Evolutionary conservation across 2,329 filamentous ascomycete species (phyloP).

Genomic region (Fusarium zealandicum): DNA sequence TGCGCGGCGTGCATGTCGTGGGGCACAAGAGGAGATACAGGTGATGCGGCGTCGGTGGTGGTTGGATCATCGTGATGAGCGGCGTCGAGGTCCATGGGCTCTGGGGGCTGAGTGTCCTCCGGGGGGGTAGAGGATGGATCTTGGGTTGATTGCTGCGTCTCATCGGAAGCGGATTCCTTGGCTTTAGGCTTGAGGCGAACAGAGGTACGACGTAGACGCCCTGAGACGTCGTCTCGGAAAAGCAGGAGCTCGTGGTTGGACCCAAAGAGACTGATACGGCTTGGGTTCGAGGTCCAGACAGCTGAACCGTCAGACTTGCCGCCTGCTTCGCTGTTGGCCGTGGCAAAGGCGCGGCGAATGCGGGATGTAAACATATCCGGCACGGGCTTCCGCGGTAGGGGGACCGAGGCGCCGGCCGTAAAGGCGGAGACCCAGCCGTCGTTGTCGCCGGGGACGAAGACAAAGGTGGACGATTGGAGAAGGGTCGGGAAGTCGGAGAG

Average conservation of each 20-base stretch:
- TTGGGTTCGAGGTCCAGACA: conserved; percentile 89
- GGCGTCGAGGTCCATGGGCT: conserved; percentile 53
- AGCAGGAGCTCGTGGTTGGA: conserved; percentile 86
- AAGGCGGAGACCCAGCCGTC: conserved; percentile 96
- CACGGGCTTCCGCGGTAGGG: conserved; percentile 73
- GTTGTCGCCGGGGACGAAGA: conserved; percentile 95
- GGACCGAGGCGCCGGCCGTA: conserved; percentile 73
- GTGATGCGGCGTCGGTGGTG: conserved; percentile 35
- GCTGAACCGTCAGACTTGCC: conserved; percentile 61
- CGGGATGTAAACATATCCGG: conserved; percentile 91
- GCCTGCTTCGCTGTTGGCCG: conserved; percentile 75
- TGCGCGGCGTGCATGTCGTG: conserved; percentile 68
- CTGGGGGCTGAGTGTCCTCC: conserved; percentile 33
- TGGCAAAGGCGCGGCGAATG: conserved; percentile 79
- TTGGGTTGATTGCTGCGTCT: conserved; percentile 29
- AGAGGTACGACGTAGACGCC: conserved; percentile 77
- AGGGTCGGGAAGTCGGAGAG: conserved; percentile 85
- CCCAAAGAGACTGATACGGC: conserved; percentile 83
- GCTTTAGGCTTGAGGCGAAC: conserved; percentile 68
- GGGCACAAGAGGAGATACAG: conserved; percentile 50
- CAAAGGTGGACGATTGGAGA: conserved; percentile 80
- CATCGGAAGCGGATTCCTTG: conserved; percentile 46
- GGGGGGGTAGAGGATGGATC: conserved; percentile 16
- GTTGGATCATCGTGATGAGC: conserved; percentile 32
- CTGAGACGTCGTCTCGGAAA: conserved; percentile 85